Base-by-base conservation (phyloP, 352 stramenopile species). In the Pythium scleroteichum region DNA sequence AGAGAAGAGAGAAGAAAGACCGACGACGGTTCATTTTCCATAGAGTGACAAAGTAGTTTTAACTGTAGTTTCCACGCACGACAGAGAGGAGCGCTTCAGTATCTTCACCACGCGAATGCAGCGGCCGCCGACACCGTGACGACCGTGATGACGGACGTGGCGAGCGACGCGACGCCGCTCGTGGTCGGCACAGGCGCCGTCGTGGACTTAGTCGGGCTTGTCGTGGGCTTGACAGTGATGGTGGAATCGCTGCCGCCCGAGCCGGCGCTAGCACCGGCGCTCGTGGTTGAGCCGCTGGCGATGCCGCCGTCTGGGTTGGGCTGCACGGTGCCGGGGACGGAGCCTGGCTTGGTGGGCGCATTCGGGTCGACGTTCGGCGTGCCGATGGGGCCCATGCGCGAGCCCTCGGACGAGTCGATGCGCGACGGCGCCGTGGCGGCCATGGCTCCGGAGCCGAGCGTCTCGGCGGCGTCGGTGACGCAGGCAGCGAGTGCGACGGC, bases 341-440 rank as follows among this genome's bases (percentile, higher is more conserved):
- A 55, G n/a, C 56, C 63, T 4, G 55, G 55, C 56, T 65, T 66
- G 14, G 27, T 44, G 1, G 63, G 56, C 19, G 35, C 56, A 35
- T 70, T 55, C 2, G 41, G 27, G 20, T 53, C 42, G 7, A 46
- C 20, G 45, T 48, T 70, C 1, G 56, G 24, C 8, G 47, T 27
- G 19, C 17, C 55, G 12, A 41, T 23, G 22, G 62, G 48, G 22
- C 54, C 55, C 62, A 68, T 68, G 19, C 33, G 19, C 20, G 62
- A 69, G 35, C 54, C 62, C 1, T 49, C 54, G 13, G 62, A 69
- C 41, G 62, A 69, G 49, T 69, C 62, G 12, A 69, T 44, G 29
- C 41, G 53, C 48, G 62, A 69, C 5, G 62, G 41, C 19, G 62
- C 10, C 0, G 26, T 61, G 19, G 54, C 54, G 32, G 54, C 62